Conservation (phyloP, 2,329 filamentous ascomycete species). For the Trichoderma sp. region DNA sequence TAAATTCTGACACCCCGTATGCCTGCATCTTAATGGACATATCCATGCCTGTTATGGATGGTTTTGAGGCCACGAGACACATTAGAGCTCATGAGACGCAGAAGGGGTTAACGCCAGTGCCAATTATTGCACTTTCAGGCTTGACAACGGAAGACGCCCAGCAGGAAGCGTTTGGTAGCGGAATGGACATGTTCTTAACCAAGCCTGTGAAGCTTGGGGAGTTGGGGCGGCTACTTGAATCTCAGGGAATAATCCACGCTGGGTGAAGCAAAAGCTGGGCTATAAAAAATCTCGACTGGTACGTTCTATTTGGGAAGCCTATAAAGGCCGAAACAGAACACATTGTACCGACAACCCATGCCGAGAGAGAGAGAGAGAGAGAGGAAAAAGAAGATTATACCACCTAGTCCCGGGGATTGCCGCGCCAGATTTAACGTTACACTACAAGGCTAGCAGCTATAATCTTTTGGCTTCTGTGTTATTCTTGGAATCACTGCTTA, state of each 20-base stretch:
- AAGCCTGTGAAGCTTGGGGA: slow-evolving; percentile 53
- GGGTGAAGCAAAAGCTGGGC: not conserved
- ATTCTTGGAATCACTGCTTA: not conserved
- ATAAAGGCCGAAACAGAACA: not conserved
- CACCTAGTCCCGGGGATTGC: not conserved
- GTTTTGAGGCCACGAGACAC: slow-evolving; percentile 50
- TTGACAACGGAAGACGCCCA: slow-evolving; percentile 52
- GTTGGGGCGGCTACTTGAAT: slow-evolving; percentile 32
- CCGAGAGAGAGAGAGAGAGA: too few relatives aligned
- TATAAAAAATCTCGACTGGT: not conserved
- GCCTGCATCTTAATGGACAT: slow-evolving; percentile 49
- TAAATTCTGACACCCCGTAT: slow-evolving; percentile 27
- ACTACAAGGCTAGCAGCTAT: not conserved
- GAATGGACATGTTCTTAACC: slow-evolving; percentile 57
- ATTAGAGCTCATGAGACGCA: slow-evolving; percentile 52
- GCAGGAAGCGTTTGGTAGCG: slow-evolving; percentile 54
- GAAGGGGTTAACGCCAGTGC: slow-evolving; percentile 43
- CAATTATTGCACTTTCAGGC: slow-evolving; percentile 56
- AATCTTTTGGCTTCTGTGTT: not conserved
- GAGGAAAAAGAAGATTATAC: not conserved
- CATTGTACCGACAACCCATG: not conserved
- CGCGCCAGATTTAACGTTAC: not conserved
- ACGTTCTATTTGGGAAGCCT: not conserved
- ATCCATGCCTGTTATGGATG: slow-evolving; percentile 59
- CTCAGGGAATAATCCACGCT: slow-evolving; percentile 11